Base-by-base conservation (phyloP, 169 alveolate genomes). In the Plasmodium gallinaceum region DNA sequence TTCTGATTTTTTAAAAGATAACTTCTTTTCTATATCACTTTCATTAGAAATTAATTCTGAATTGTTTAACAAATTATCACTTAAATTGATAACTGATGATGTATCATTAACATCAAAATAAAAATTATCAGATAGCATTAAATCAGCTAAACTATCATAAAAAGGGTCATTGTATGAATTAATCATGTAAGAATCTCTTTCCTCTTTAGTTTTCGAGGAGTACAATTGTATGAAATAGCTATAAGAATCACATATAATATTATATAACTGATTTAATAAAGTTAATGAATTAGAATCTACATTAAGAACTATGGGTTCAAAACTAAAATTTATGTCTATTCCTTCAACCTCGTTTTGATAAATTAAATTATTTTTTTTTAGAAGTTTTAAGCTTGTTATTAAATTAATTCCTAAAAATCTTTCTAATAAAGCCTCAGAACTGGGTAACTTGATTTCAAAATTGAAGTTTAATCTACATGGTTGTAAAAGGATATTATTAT, bases 201-300 rank as follows among this genome's bases (percentile, higher is more conserved):
- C 52, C 32, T 83, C 91, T 22, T 68, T 83, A 42, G 46, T 51
- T 61, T 83, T 70, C 4, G 73, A 26, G 16, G 86, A 22, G 60
- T 32, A 83, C 18, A 83, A 52, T 54, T 83, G 60, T 9, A 45
- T 7, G 32, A 57, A 68, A 61, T 83, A 83, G 58, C 42, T 70
- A 16, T 43, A 83, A 69, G 69, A 83, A 39, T 83, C 91, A 42
- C 57, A 39, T 24, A 70, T 26, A 24, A 83, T 83, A 48, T 52
- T 83, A 62, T 73, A 60, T 22, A 83, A 62, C 73, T 83, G 91
- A 51, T 83, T 52, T 58, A 83, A 51, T 46, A 83, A 72, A 6
- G 91, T 83, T 43, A 83, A 43, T 7, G 85, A 46, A 61, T 58
- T 68, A n/a, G 91, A 83, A 83, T 83, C 91, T 7, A 69, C 74